Percentiles rank a stretch among this genome's conserved stretches.
Evolutionary conservation across 2,329 filamentous ascomycete species (phyloP).

Genomic region (Penicillium sp.): DNA sequence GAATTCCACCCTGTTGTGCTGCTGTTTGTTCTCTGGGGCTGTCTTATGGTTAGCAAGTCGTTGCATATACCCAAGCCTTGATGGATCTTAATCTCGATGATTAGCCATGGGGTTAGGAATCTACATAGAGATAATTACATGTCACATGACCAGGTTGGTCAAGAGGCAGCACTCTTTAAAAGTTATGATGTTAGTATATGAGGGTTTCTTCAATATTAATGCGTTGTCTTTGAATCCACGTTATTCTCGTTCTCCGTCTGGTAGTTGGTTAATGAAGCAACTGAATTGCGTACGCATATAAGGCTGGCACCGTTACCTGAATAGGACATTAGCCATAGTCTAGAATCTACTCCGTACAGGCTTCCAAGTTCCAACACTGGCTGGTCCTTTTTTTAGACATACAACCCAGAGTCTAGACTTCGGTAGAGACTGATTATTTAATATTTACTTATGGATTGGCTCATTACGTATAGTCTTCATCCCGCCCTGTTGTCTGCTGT

Average conservation of each 20-base stretch:
- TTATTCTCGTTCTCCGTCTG: too few relatives aligned
- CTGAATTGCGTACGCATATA: too few relatives aligned
- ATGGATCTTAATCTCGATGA: background rate
- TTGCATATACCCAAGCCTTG: slow-evolving; percentile 88
- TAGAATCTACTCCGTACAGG: too few relatives aligned
- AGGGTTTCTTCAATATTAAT: background rate
- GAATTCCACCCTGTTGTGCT: slow-evolving; percentile 82
- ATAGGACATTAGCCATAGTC: background rate
- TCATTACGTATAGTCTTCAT: background rate
- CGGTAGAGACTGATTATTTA: background rate
- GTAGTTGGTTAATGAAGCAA: too few relatives aligned
- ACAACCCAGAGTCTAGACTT: background rate
- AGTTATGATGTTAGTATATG: background rate
- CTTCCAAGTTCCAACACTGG: background rate
- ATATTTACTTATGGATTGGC: background rate
- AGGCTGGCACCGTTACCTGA: too few relatives aligned
- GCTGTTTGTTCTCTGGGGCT: slow-evolving; percentile 84
- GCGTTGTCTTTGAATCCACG: background rate
- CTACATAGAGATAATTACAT: slow-evolving; percentile 4
- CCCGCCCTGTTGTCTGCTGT: background rate
- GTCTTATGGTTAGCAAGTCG: slow-evolving; percentile 91
- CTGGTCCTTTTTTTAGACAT: background rate
- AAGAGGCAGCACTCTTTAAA: background rate
- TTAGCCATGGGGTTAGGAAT: background rate
- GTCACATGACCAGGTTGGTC: background rate